phyloP scores from a whole-genome alignment of 352 stramenopile species.

The Phytophthora fragariaefolia region DNA sequence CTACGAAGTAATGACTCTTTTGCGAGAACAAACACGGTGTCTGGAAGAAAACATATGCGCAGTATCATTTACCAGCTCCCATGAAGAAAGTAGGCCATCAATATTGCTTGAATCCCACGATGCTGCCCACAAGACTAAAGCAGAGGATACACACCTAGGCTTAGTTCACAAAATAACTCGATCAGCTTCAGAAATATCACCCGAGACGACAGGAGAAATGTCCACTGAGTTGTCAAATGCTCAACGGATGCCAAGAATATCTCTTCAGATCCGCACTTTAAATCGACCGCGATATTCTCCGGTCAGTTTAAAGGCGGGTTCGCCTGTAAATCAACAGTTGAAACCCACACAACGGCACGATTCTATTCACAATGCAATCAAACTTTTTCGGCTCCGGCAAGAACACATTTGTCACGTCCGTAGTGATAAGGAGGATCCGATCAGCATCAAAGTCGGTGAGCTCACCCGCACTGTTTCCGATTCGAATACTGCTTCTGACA shows the following conservation, averaged over 20 bases:
- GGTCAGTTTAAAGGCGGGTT: not conserved
- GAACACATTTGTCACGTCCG: constrained; percentile 11
- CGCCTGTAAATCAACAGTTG: not conserved
- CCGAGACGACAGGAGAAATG: not conserved
- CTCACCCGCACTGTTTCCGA: not conserved
- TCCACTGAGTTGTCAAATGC: constrained; percentile 4
- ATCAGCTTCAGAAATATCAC: not conserved
- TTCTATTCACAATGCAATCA: constrained; percentile 60
- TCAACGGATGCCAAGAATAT: constrained; percentile 18
- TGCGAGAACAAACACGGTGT: constrained; percentile 28
- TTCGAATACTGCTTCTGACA: not conserved
- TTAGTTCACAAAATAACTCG: not conserved
- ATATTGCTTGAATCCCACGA: not conserved
- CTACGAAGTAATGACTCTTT: constrained; percentile 34
- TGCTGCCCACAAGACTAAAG: not conserved
- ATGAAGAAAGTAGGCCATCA: constrained; percentile 1
- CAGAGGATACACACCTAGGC: not conserved
- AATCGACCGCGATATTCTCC: constrained; percentile 16
- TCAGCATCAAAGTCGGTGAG: not conserved
- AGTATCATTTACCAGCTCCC: not conserved
- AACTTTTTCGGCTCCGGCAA: constrained; percentile 60
- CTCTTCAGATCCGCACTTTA: constrained; percentile 19
- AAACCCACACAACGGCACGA: constrained; percentile 25
- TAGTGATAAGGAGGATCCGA: constrained; percentile 2
- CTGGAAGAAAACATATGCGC: constrained; percentile 33